Evolutionary conservation across 148 eudicot genomes (phyloP).

Genomic region (Chenopodium quinoa): DNA sequence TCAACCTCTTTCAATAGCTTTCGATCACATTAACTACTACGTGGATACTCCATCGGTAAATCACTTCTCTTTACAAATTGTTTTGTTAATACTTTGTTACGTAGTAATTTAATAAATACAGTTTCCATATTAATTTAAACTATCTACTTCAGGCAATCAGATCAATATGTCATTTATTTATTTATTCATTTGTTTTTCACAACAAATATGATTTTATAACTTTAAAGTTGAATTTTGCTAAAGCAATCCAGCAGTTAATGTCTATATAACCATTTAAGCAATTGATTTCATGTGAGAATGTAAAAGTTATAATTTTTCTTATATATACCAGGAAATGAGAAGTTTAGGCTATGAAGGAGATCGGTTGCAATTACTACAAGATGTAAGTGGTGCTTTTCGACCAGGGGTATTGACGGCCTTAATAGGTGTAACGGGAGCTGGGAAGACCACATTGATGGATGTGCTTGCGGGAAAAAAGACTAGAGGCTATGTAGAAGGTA

Average conservation of each 20-base stretch:
- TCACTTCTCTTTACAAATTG: not conserved
- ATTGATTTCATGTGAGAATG: not conserved
- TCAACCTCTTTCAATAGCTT: slow-evolving; percentile 61
- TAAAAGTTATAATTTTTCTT: not conserved
- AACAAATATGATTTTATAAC: too few species aligned
- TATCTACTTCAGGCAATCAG: too few species aligned
- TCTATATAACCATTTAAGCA: too few species aligned
- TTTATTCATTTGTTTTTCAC: too few species aligned
- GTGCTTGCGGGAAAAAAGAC: slow-evolving; percentile 76
- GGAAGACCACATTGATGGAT: slow-evolving; percentile 72
- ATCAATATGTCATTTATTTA: too few species aligned
- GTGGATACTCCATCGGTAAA: slow-evolving; percentile 67
- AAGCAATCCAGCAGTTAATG: too few species aligned
- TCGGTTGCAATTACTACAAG: slow-evolving; percentile 54
- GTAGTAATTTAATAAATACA: too few species aligned
- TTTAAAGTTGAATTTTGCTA: too few species aligned
- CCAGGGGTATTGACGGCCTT: slow-evolving; percentile 78
- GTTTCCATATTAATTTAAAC: too few species aligned
- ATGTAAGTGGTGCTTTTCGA: slow-evolving; percentile 72
- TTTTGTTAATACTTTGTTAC: not conserved
- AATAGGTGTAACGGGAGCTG: slow-evolving; percentile 78
- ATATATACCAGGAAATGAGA: slow-evolving; percentile 49
- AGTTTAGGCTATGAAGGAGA: slow-evolving; percentile 44
- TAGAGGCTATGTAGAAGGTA: slow-evolving; percentile 60
- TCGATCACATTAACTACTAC: slow-evolving; percentile 55